These are phyloP conservation scores for Favolaschia claudopus DNA, from an alignment of 768 basidiomycete genomes.

Conservation along the genomic window DNA sequence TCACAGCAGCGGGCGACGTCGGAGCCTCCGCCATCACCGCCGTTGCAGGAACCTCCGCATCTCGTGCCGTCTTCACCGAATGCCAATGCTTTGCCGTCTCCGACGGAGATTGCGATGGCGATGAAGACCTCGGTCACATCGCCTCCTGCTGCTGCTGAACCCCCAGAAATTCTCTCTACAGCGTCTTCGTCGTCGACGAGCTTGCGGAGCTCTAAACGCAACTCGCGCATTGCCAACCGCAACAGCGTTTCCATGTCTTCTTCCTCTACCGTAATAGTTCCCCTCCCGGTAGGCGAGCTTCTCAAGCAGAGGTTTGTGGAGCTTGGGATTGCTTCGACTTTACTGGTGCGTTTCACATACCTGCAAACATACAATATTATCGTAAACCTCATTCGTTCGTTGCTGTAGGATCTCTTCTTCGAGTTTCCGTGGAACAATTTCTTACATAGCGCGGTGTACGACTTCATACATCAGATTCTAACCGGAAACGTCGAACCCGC, in stretches of 20 bases:
- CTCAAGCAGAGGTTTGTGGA: constrained; percentile 84
- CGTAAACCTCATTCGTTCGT: constrained; percentile 13
- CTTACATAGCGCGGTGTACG: constrained; percentile 95
- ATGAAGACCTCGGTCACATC: too few relatives aligned
- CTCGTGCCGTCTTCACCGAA: constrained; percentile 37
- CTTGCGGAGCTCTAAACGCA: constrained; percentile 61
- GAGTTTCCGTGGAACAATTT: constrained; percentile 98
- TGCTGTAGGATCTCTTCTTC: constrained; percentile 87
- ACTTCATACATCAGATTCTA: constrained; percentile 93
- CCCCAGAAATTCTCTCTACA: too few relatives aligned
- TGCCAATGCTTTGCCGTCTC: constrained; percentile 37
- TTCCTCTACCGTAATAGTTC: constrained; percentile 43
- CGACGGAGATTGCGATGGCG: constrained; percentile 35
- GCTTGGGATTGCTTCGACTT: constrained; percentile 71
- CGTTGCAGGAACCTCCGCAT: constrained; percentile 25
- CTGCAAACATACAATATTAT: too few relatives aligned
- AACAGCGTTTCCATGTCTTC: too few relatives aligned
- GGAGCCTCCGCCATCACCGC: constrained; percentile 38
- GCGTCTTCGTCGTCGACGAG: constrained; percentile 25
- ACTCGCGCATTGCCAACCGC: too few relatives aligned
- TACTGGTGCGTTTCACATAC: constrained; percentile 75
- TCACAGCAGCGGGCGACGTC: constrained; percentile 42
- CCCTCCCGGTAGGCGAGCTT: constrained; percentile 73
- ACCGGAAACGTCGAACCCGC: constrained; percentile 88
- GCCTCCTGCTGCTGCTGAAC: too few relatives aligned